Evolutionary conservation across 805 yeast genomes (phyloP).

Genomic region (Metschnikowia proteae): DNA sequence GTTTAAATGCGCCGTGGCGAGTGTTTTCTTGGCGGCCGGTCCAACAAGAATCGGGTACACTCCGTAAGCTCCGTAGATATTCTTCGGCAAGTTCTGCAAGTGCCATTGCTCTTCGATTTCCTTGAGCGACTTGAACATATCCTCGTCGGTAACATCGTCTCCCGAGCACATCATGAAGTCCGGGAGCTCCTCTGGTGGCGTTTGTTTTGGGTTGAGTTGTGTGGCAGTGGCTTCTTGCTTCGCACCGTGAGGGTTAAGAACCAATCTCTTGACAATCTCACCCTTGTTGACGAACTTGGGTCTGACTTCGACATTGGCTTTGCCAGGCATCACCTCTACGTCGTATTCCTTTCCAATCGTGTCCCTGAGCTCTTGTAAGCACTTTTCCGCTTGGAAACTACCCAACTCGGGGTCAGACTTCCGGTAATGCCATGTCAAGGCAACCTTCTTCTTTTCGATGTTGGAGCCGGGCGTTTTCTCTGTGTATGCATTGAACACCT

Average conservation of each 20-base stretch:
- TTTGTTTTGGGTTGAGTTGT: constrained; percentile 21
- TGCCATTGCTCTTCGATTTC: constrained; percentile 56
- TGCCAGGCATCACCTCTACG: constrained; percentile 94
- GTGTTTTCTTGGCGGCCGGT: constrained; percentile 81
- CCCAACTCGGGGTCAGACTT: constrained; percentile 94
- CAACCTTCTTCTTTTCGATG: constrained; percentile 86
- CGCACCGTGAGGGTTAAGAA: constrained; percentile 58
- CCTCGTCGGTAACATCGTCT: constrained; percentile 96
- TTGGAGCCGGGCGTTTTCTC: constrained; percentile 87
- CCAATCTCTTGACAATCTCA: constrained; percentile 83
- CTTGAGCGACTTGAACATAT: constrained; percentile 83
- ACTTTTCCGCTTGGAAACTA: constrained; percentile 72
- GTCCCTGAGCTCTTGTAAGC: constrained; percentile 58
- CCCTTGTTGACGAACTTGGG: constrained; percentile 95
- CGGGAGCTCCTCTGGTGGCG: constrained; percentile 50
- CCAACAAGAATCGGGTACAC: constrained; percentile 88
- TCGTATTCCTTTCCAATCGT: constrained; percentile 65
- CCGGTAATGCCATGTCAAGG: constrained; percentile 97
- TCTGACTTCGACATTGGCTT: constrained; percentile 96
- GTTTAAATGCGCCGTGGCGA: constrained; percentile 78
- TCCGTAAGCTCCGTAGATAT: constrained; percentile 53
- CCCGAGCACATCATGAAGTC: constrained; percentile 90
- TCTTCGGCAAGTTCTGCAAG: constrained; percentile 36
- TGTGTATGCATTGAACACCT: constrained; percentile 69
- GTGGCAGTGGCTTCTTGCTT: constrained; percentile 40